These are phyloP conservation scores for Astrothelium subdiscretum DNA, from an alignment of 495 filamentous ascomycete genomes.

Conservation along the genomic window DNA sequence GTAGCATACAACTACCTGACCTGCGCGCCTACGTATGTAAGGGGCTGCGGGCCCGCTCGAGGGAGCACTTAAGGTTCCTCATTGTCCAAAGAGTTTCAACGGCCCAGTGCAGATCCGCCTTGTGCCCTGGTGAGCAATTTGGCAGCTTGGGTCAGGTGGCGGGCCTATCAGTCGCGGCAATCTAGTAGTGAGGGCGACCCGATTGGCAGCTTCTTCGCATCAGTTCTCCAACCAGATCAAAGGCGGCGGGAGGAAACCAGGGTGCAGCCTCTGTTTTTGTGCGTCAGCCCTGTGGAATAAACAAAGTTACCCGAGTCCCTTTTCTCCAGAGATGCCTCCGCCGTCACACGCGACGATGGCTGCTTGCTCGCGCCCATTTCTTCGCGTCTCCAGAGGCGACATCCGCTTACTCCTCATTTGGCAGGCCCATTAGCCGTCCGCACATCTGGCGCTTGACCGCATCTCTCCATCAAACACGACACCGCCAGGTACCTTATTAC, in stretches of 20 bases:
- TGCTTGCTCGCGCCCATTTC: background rate
- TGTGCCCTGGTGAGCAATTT: background rate
- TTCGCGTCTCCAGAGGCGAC: background rate
- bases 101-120: too few relatives aligned
- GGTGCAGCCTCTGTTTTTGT: background rate
- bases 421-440: background rate
- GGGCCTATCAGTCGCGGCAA: background rate
- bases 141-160: background rate
- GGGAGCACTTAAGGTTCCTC: background rate
- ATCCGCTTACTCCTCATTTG: conserved; percentile 2
- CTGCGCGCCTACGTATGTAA: background rate
- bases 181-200: conserved; percentile 1
- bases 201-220: background rate
- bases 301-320: background rate
- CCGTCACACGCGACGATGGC: background rate
- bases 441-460: conserved; percentile 1
- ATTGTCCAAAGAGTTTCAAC: background rate
- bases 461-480: background rate
- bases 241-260: conserved; percentile 1
- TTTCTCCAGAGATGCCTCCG: background rate
- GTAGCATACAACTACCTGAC: background rate
- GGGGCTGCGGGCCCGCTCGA: background rate
- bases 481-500: background rate
- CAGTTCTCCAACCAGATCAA: background rate
- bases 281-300: background rate